Base-by-base conservation (phyloP, 345 rosid genomes). In the Laguncularia racemosa region DNA sequence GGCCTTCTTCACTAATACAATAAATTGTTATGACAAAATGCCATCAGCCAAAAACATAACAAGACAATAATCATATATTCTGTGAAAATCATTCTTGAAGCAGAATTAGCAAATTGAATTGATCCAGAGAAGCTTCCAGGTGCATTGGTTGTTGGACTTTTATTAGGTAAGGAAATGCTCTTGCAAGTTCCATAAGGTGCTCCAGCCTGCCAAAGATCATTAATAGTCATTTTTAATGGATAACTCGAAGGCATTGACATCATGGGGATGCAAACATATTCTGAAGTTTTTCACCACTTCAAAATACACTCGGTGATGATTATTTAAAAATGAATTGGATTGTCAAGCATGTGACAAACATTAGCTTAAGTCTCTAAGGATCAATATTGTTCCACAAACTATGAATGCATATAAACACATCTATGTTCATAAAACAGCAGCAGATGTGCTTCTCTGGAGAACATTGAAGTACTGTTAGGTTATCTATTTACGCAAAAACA, bases 131-230 rank as follows among this genome's bases (percentile, higher is more conserved):
- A 86, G 76, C 84, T 79, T 76, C 95, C 95, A 2, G 61, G 69
- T 21, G 72, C 43, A 56, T 67, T 72, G 16, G 88, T 71, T 52
- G 69, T 51, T 19, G 95, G 90, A 75, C 72, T 59, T 67, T 75
- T 60, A 19, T 73, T 54, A 13, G 90, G 96, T 2, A 63, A 55
- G 33, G 81, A 49, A 60, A 87, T 52, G 52, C 82, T 87, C 68
- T 84, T 87, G 90, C 96, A 93, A 19, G 97, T 74, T 57, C 97
- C 95, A 77, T 71, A 85, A 33, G 97, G 81, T 66, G 84, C 92
- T 66, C 88, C 97, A 56, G 77, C 80, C 97, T 93, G 84, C 71
- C 73, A 49, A 64, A 62, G 55, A 48, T 23, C 64, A 58, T 51
- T 40, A 67, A 50, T 12, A 67, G 38, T 58, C 11, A 33, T 33